These are phyloP conservation scores for Lecanicillium sp. DNA, from an alignment of 2,329 filamentous ascomycete genomes.

Conservation along the genomic window DNA sequence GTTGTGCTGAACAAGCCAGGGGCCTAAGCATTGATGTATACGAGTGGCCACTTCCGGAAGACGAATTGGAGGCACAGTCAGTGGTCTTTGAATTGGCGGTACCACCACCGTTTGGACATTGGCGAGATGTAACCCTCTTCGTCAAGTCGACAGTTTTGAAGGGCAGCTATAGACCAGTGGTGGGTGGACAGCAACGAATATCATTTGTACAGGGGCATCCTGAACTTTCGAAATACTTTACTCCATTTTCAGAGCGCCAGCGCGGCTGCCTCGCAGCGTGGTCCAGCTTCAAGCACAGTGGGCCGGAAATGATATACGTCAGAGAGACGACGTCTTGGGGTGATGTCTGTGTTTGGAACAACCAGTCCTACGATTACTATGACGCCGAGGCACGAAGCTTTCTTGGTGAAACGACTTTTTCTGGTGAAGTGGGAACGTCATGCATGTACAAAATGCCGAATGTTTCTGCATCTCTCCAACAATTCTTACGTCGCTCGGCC, in stretches of 20 bases:
- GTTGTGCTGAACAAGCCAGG: slow-evolving; percentile 22
- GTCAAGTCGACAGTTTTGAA: slow-evolving; percentile 31
- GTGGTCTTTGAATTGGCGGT: slow-evolving; percentile 47
- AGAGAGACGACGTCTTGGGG: background rate
- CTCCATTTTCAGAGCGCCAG: background rate
- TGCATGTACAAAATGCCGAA: slow-evolving; percentile 39
- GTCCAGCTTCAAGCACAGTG: background rate
- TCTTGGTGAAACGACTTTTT: background rate
- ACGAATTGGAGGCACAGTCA: slow-evolving; percentile 30
- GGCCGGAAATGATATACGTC: background rate
- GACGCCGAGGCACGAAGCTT: background rate
- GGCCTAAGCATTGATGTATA: slow-evolving; percentile 39
- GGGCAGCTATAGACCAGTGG: background rate
- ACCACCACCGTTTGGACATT: slow-evolving; percentile 34
- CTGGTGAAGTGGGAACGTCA: background rate
- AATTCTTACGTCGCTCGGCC: slow-evolving; percentile 31
- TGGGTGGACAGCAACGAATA: background rate
- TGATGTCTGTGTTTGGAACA: background rate
- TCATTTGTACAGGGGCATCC: slow-evolving; percentile 11
- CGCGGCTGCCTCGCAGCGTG: background rate
- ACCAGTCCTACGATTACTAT: background rate
- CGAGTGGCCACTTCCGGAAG: slow-evolving; percentile 49
- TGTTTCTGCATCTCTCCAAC: slow-evolving; percentile 26
- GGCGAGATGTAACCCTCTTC: slow-evolving; percentile 41
- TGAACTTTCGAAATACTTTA: background rate